Evolutionary conservation across 805 yeast genomes (phyloP), one percentile per base, ranked within the genome.

Genomic region (Hanseniaspora guilliermondii): DNA sequence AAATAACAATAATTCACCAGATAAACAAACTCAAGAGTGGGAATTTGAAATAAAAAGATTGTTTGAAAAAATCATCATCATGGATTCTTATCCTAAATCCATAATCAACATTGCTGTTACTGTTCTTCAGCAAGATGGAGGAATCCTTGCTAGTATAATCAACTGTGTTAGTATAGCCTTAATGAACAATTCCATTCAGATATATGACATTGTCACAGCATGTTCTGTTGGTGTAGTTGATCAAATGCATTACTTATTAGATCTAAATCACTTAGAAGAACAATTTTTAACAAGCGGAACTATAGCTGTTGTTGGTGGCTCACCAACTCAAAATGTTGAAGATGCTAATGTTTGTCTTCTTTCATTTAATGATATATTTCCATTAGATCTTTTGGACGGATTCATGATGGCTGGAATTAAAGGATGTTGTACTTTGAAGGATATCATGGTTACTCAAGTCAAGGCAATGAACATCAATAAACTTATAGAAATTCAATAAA

Each of bases 121-220:
- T 59, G 88, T 93, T 0, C 71, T 93, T 53, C 80, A 87, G 14
- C 87, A 87, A 62, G 98, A 93, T 63, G 98, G 98, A 38, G 95
- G 95, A 0, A 64, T 91, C 25, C 67, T 91, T 58, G 78, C 95
- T 0, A 75, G 85, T 0, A 79, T 93, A 59, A 75, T 87, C 42
- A 93, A 93, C 65, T 86, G 97, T 9, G 78, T 86, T 42, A 87
- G 96, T 1, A 70, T 93, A 61, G 97, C 96, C 0, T 73, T 93
- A 44, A 80, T 93, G 35, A 97, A 93, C 68, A 97, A 97, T 1
- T 97, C 97, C 49, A 82, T 93, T 46, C 84, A 96, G 5, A 82
- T 93, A 83, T 85, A 83, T 64, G 97, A 93, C 65, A 89, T 87
- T 64, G 83, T 91, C 16, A 78, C 87, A 54, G 80, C 95, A 0